Base-by-base conservation (phyloP, 371 early-diverging fungal species). In the Actinomucor elegans region DNA sequence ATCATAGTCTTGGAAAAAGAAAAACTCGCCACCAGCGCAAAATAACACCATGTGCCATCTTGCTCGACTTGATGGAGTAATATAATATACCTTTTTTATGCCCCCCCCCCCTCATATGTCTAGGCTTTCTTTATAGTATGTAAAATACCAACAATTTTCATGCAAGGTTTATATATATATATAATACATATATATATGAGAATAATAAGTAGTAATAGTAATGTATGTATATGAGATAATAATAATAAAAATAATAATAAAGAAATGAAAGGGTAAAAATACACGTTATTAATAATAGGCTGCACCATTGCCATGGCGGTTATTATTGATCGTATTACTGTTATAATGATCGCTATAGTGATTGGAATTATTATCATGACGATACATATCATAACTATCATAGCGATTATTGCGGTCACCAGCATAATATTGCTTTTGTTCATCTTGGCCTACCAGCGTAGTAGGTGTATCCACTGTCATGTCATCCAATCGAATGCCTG, bases 401-500 rank as follows among this genome's bases (percentile, higher is more conserved):
- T 61, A 61, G 29, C 62, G 42, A 24, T 56, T 56, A 35, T 50
- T 52, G 34, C 37, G 41, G 24, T 35, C 42, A 20, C 36, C 49
- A 48, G 43, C 44, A 14, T 52, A 40, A 27, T 40, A 52, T 1
- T 55, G 38, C 35, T 61, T 55, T n/a, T 50, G 61, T 29, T 61
- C 61, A 9, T 55, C 52, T 31, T 43, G 37, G 11, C 58, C 58
- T 9, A 51, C 59, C 15, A 47, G 31, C 4, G 69, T 68, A n/a
- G 66, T 65, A 5, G 72, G 68, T 9, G 73, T 69, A 38, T 74
- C 74, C 1, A 57, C 59, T 15, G 69, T 61, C 55, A 59, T 59
- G 29, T 77, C 74, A 36, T 73, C 74, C n/a, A 77, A 32, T 23
- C 63, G 61, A 43, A 77, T 77, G 27, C 74, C 77, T 0, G 77